Percentiles rank a stretch among this genome's conserved stretches.
These are phyloP conservation scores for Salix exigua DNA, from an alignment of 345 rosid species.

Conservation along the genomic window DNA sequence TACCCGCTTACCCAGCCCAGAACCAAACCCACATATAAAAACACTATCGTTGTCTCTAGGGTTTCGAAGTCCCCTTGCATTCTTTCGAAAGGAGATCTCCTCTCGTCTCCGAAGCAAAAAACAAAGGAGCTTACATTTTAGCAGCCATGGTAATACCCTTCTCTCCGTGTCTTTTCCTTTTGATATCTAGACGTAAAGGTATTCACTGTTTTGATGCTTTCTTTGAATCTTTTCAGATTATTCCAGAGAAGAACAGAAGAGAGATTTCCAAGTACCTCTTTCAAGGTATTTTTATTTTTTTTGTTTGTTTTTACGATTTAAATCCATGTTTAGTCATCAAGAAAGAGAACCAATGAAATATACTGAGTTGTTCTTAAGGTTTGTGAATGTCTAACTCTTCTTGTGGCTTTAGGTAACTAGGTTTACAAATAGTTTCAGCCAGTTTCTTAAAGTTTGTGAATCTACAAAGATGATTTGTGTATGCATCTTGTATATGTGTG, in stretches of 20 bases:
- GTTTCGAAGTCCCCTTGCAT: neutral
- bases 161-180: neutral
- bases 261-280: constrained; percentile 29
- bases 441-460: neutral
- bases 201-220: neutral
- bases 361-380: neutral
- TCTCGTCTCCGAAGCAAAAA: neutral
- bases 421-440: neutral
- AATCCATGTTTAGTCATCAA: neutral
- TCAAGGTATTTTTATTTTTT: constrained; percentile 11
- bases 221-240: constrained; percentile 11
- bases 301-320: neutral
- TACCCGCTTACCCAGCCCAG: neutral
- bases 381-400: neutral
- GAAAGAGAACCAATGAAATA: neutral
- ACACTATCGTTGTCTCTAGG: neutral
- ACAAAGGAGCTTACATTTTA: neutral
- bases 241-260: constrained; percentile 32
- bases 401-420: neutral
- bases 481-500: too few relatives aligned
- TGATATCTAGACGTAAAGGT: too few relatives aligned
- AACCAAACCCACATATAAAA: neutral
- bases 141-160: constrained; percentile 11
- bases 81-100: neutral
- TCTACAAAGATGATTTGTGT: neutral